Evolutionary conservation across 23 red algal species (phyloP).

Genomic region (Gracilaria gracilis): DNA sequence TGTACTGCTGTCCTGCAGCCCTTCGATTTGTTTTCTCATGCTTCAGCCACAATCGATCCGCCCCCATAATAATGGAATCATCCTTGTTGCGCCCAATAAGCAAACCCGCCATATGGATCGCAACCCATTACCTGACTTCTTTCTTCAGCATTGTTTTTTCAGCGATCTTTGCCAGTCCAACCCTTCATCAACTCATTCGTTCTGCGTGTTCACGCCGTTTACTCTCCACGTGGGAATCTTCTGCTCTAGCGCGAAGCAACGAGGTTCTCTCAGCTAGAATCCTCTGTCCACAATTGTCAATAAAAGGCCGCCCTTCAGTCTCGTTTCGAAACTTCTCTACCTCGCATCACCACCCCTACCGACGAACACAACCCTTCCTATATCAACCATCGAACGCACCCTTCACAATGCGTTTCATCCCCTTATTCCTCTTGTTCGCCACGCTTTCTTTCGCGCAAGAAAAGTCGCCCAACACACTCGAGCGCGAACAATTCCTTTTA

Average conservation of each 20-base stretch:
- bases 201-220: not conserved
- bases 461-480: constrained; percentile 10
- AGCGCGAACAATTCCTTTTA: not conserved
- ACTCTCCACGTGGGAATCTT: not conserved
- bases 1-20: too few species aligned
- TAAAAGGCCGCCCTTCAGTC: not conserved
- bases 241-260: not conserved
- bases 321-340: not conserved
- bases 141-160: too few species aligned
- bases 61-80: too few species aligned
- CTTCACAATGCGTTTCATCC: not conserved
- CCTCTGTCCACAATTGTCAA: not conserved
- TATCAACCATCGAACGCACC: not conserved
- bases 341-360: not conserved
- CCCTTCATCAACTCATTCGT: too few species aligned
- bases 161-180: too few species aligned
- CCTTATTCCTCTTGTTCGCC: not conserved
- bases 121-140: too few species aligned
- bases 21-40: too few species aligned
- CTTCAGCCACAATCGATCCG: too few species aligned
- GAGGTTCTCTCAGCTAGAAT: not conserved
- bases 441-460: not conserved
- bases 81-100: too few species aligned
- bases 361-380: not conserved
- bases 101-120: too few species aligned